phyloP scores from a whole-genome alignment of 2,329 filamentous ascomycete species.

The Nemania diffusa region DNA sequence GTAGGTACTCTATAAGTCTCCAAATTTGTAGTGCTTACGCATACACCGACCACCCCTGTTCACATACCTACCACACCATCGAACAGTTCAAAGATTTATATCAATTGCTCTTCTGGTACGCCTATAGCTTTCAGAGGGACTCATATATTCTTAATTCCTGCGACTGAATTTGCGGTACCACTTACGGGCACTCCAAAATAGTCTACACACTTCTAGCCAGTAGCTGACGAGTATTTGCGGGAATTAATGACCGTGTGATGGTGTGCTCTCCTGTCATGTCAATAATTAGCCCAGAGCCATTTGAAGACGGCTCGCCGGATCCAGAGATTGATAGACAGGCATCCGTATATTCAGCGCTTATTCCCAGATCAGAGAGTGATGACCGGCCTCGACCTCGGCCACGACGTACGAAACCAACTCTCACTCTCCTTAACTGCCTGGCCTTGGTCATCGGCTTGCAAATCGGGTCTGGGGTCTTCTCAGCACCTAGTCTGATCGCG shows the following conservation, averaged over 20 bases:
- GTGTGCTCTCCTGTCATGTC: conserved; percentile 40
- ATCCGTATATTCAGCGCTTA: conserved; percentile 33
- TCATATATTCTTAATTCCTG: conserved; percentile 3
- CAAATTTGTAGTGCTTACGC: conserved; percentile 4
- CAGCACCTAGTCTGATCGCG: conserved; percentile 56
- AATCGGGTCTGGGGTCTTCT: conserved; percentile 61
- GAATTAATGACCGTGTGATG: conserved; percentile 29
- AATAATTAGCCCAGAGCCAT: conserved; percentile 19
- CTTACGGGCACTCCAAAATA: background rate
- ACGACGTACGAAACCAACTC: conserved; percentile 21
- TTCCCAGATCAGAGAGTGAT: conserved; percentile 20
- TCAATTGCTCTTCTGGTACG: conserved; percentile 4
- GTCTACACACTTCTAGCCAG: background rate
- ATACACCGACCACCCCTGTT: background rate
- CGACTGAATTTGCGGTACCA: background rate
- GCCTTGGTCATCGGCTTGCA: conserved; percentile 58
- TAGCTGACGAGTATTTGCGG: conserved; percentile 4
- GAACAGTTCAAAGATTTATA: background rate
- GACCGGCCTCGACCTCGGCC: conserved; percentile 11
- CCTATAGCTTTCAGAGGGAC: background rate
- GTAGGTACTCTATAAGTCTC: background rate
- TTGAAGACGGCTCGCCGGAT: conserved; percentile 31
- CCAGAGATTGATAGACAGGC: conserved; percentile 21
- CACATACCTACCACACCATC: conserved; percentile 7
- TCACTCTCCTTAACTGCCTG: conserved; percentile 49